Evolutionary conservation across 345 rosid genomes (phyloP), one percentile per base, ranked within the genome.

Genomic region (Populus deltoides): DNA sequence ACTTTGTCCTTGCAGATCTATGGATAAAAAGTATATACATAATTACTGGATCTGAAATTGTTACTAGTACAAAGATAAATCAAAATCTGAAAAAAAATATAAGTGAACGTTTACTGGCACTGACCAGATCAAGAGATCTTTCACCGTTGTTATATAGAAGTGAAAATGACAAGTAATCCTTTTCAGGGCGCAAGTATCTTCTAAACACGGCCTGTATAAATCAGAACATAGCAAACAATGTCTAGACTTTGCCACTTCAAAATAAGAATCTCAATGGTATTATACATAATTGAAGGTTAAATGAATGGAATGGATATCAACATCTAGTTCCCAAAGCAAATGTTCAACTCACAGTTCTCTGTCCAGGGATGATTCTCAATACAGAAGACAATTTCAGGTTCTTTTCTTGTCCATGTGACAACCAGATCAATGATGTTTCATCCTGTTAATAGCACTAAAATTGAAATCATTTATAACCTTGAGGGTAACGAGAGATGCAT

Each of bases 1-100:
- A 86, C 90, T 83, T 96, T 90, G 85, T 96, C 99, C 86, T 96
- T 96, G 90, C 98, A 96, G 77, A 96, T 96, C 98, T 96, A 85
- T 74, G 43, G 76, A 80, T 43, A 38, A n/a, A 43, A 80, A 75
- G 75, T 75, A 43, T 41, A 82, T 43, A 45, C 17, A 35, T 45
- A 83, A 68, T 78, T 73, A 67, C 27, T 10, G 51, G 45, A 80
- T 51, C 22, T 75, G 43, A 77, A 76, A 66, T 38, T 55, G 43
- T 72, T 25, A 68, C 41, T 59, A 62, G 36, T 66, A 20, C 33
- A 29, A 41, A 61, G 31, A 73, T 38, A 33, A 73, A 68, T 66
- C 12, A 24, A 39, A 43, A 5, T 16, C 49, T 8, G 15, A 69
- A 33, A 35, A 35, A 20, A 39, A 11, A 10, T 27, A n/a, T 55